These are phyloP conservation scores for Tephrocybe sp. DNA, from an alignment of 768 basidiomycete genomes.

Conservation along the genomic window DNA sequence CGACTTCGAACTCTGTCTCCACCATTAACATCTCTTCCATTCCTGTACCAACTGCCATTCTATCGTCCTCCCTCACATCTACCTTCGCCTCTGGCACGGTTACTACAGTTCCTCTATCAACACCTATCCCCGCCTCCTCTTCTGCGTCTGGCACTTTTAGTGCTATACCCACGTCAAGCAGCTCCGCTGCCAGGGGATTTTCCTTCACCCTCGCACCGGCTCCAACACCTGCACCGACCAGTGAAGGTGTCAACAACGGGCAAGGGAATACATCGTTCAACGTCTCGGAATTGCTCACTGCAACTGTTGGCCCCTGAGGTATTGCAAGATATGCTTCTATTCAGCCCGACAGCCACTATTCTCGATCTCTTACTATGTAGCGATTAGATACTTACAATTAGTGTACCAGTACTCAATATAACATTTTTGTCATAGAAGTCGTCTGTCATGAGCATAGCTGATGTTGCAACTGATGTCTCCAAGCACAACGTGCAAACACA, in stretches of 20 bases:
- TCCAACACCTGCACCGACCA: conserved; percentile 10
- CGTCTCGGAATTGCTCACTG: conserved; percentile 18
- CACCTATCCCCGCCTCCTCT: not conserved
- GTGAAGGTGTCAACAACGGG: conserved; percentile 8
- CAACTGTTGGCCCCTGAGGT: conserved; percentile 10
- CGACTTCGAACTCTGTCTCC: conserved; percentile 11
- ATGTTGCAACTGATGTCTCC: too few species aligned
- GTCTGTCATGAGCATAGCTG: too few species aligned
- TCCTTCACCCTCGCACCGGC: conserved; percentile 11
- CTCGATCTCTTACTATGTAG: conserved; percentile 2
- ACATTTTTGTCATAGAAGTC: too few species aligned
- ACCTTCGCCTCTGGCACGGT: not conserved
- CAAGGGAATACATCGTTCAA: conserved; percentile 11
- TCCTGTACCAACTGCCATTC: conserved; percentile 4
- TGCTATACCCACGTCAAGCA: conserved; percentile 1
- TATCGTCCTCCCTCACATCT: conserved; percentile 5
- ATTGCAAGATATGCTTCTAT: not conserved
- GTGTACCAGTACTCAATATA: conserved; percentile 6
- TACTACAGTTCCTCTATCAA: not conserved
- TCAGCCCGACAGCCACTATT: not conserved
- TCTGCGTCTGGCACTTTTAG: not conserved
- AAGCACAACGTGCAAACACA: conserved; percentile 9
- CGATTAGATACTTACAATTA: conserved; percentile 8
- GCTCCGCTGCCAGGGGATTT: conserved; percentile 1
- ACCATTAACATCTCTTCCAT: conserved; percentile 1